Percentiles rank a stretch among this genome's conserved stretches.
These are phyloP conservation scores for Pyricularia grisea DNA, from an alignment of 2,329 filamentous ascomycete species.

Conservation along the genomic window DNA sequence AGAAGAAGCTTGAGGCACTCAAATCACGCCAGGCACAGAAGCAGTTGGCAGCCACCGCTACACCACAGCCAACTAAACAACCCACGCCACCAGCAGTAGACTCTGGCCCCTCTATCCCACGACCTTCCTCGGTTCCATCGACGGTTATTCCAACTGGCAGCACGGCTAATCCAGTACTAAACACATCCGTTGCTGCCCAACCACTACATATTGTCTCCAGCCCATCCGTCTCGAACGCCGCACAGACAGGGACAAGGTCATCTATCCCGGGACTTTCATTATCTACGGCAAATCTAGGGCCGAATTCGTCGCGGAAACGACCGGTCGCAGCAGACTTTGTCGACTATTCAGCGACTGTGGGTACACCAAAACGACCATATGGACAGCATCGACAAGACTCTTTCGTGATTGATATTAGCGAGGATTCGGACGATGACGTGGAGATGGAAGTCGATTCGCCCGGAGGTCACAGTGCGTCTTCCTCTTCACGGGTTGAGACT, in stretches of 20 bases:
- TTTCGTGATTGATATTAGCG: conserved; percentile 79
- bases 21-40: conserved; percentile 34
- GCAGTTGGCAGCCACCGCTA: conserved; percentile 5
- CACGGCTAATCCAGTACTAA: background rate
- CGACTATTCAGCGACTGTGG: conserved; percentile 31
- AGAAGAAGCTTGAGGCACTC: conserved; percentile 69
- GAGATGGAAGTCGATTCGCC: conserved; percentile 59
- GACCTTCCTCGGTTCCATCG: background rate
- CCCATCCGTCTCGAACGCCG: background rate
- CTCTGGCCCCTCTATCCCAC: background rate
- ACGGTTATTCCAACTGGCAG: background rate
- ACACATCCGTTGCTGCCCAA: background rate
- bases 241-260: background rate
- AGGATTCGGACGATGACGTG: conserved; percentile 53
- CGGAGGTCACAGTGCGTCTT: conserved; percentile 26
- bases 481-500: conserved; percentile 20
- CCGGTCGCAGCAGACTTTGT: conserved; percentile 62
- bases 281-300: conserved; percentile 11
- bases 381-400: conserved; percentile 48
- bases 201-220: background rate
- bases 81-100: background rate
- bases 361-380: conserved; percentile 49
- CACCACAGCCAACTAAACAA: background rate
- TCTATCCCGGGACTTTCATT: conserved; percentile 10
- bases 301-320: conserved; percentile 22